Evolutionary conservation across 2,329 filamentous ascomycete genomes (phyloP).

Genomic region (Fusarium nygamai): DNA sequence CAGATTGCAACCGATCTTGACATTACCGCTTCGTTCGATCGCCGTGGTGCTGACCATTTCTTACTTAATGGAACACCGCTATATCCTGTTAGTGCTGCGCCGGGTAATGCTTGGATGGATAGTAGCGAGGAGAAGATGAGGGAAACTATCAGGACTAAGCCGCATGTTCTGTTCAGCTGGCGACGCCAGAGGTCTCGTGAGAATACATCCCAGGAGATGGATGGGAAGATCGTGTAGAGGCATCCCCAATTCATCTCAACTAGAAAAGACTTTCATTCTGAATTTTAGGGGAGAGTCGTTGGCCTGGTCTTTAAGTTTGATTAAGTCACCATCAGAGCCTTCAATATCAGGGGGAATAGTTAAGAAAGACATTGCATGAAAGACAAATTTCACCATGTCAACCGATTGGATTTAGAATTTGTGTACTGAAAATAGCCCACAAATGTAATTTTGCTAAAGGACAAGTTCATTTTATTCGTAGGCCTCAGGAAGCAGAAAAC

Average conservation of each 20-base stretch:
- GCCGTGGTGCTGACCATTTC: conserved; percentile 44
- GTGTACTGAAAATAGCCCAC: too few relatives aligned
- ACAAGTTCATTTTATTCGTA: too few relatives aligned
- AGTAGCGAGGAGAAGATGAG: conserved; percentile 52
- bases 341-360: too few relatives aligned
- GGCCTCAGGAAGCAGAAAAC: too few relatives aligned
- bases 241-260: accelerated
- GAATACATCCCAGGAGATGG: accelerated
- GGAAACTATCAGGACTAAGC: conserved; percentile 53
- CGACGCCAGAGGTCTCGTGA: not conserved
- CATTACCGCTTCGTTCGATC: conserved; percentile 68
- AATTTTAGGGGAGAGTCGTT: accelerated
- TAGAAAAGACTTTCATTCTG: accelerated
- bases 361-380: too few relatives aligned
- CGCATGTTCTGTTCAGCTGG: conserved; percentile 48
- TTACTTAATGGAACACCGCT: conserved; percentile 55
- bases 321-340: too few relatives aligned
- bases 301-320: too few relatives aligned
- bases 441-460: too few relatives aligned
- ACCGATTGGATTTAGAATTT: too few relatives aligned
- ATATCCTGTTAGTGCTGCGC: conserved; percentile 60
- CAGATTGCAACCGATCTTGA: conserved; percentile 80
- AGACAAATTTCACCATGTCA: too few relatives aligned
- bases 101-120: conserved; percentile 50
- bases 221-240: not conserved